Evolutionary conservation across 257 asterid species (phyloP).

Genomic region (Plantago elongata): DNA sequence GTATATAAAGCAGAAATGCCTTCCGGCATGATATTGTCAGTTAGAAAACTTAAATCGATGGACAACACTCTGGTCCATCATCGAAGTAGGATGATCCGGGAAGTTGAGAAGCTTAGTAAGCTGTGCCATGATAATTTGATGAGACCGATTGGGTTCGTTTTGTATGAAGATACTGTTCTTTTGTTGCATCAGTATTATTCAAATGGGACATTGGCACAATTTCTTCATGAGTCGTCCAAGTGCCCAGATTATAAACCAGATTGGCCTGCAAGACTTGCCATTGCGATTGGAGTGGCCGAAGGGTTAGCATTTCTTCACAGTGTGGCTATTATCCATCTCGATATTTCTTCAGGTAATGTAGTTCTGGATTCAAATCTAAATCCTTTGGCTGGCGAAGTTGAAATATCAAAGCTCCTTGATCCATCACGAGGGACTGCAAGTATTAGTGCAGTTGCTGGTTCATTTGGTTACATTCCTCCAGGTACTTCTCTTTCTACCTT

Average conservation of each 20-base stretch:
- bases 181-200: slow-evolving; percentile 57
- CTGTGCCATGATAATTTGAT: slow-evolving; percentile 74
- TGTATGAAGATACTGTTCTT: slow-evolving; percentile 74
- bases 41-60: slow-evolving; percentile 70
- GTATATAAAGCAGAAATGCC: slow-evolving; percentile 95
- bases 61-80: slow-evolving; percentile 69
- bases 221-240: slow-evolving; percentile 51
- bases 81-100: slow-evolving; percentile 81
- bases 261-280: slow-evolving; percentile 77
- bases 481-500: slow-evolving; percentile 33
- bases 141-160: slow-evolving; percentile 77
- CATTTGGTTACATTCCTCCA: slow-evolving; percentile 98
- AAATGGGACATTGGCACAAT: slow-evolving; percentile 69
- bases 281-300: slow-evolving; percentile 91
- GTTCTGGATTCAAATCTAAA: slow-evolving; percentile 62
- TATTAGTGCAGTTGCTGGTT: slow-evolving; percentile 97
- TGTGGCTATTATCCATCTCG: slow-evolving; percentile 88
- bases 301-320: slow-evolving; percentile 86
- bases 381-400: slow-evolving; percentile 87
- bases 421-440: slow-evolving; percentile 96
- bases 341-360: slow-evolving; percentile 86
- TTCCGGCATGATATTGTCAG: slow-evolving; percentile 77
- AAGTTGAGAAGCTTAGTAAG: slow-evolving; percentile 80
- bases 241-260: slow-evolving; percentile 58
- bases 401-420: slow-evolving; percentile 89